A percentile compares a stretch with the other conserved stretches of the same genome.
Evolutionary conservation across 176 grass and related monocot species (phyloP).

Genomic region (Saccharum officinarum): DNA sequence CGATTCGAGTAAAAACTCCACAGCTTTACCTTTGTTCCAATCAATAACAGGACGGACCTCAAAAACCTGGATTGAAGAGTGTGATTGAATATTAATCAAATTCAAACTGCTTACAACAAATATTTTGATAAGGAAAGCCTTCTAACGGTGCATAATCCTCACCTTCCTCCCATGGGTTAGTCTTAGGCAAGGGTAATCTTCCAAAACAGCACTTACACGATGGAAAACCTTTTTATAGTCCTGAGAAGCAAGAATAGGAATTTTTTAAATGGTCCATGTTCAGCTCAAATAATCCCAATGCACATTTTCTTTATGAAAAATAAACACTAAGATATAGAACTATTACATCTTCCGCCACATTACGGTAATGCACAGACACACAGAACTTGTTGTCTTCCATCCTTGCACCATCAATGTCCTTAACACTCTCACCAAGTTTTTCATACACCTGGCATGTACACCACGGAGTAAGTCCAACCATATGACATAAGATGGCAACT

Average conservation of each 20-base stretch:
- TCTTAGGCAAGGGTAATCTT: constrained; percentile 73
- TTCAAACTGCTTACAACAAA: not conserved
- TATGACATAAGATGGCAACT: constrained; percentile 20
- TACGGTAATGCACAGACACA: constrained; percentile 90
- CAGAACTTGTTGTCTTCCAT: constrained; percentile 98
- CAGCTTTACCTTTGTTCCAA: constrained; percentile 99
- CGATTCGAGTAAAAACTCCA: constrained; percentile 93
- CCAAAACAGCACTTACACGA: constrained; percentile 63
- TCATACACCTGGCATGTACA: constrained; percentile 63
- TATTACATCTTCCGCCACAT: constrained; percentile 72
- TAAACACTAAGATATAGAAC: constrained; percentile 8
- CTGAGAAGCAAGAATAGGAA: constrained; percentile 42
- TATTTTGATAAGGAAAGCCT: not conserved
- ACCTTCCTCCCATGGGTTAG: constrained; percentile 97
- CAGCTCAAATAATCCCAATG: not conserved
- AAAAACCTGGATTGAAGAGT: constrained; percentile 63
- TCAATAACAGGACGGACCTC: constrained; percentile 93
- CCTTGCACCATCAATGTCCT: constrained; percentile 67
- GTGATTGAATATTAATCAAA: not conserved
- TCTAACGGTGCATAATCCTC: not conserved
- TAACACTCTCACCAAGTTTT: constrained; percentile 69
- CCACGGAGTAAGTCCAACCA: constrained; percentile 16
- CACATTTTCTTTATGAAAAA: not conserved
- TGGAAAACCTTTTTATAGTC: constrained; percentile 65
- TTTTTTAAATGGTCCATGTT: constrained; percentile 3